Conservation (phyloP, 139 green algal genomes). For the Zygnema cylindricum region DNA sequence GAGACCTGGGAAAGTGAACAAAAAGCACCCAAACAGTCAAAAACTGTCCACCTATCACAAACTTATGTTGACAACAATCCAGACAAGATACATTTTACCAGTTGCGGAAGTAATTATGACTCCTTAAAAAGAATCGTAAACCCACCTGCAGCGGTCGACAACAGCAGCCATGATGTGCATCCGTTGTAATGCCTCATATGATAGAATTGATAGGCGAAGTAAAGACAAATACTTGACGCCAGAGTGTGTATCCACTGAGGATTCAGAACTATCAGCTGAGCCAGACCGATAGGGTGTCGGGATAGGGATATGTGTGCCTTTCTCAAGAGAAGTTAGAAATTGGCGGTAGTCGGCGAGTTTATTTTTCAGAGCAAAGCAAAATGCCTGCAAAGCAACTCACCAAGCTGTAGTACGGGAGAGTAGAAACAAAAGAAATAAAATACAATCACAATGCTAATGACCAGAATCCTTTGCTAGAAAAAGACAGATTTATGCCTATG, state of each 20-base stretch:
- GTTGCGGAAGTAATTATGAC: too few species aligned
- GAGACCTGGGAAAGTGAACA: too few species aligned
- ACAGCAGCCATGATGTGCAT: conserved; percentile 83
- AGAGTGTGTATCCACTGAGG: neutral
- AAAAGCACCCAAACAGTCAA: too few species aligned
- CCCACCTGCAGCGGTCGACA: conserved; percentile 64
- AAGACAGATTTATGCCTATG: too few species aligned
- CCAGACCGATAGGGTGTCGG: neutral
- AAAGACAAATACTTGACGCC: conserved; percentile 75
- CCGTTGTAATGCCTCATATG: conserved; percentile 77
- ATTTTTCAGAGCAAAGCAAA: conserved; percentile 67
- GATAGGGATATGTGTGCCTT: conserved; percentile 64
- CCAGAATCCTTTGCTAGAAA: too few species aligned
- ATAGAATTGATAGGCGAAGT: conserved; percentile 83
- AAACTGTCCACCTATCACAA: too few species aligned
- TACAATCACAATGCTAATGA: too few species aligned
- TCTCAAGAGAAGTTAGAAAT: conserved; percentile 87
- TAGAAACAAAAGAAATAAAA: too few species aligned
- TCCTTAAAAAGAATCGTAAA: neutral
- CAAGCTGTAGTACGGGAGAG: too few species aligned
- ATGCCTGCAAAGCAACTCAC: conserved; percentile 73
- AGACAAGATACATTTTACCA: too few species aligned
- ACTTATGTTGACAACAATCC: too few species aligned
- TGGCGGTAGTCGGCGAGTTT: conserved; percentile 85
- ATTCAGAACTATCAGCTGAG: too few species aligned